These are phyloP conservation scores for Dalbergia cultrata DNA, from an alignment of 306 rosid genomes.

Conservation along the genomic window DNA sequence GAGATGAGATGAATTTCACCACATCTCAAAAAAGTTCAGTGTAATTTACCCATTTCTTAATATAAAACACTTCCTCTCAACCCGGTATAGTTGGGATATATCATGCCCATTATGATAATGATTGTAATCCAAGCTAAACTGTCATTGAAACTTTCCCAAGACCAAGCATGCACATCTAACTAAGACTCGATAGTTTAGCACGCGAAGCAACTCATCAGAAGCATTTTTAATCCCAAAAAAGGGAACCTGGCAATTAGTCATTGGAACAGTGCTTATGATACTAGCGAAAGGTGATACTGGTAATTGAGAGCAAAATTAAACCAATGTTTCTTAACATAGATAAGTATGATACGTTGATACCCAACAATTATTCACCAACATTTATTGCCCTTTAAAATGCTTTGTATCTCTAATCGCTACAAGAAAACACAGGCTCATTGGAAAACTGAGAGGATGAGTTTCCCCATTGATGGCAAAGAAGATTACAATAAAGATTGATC, in stretches of 20 bases:
- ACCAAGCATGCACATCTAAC: neutral
- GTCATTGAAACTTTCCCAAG: neutral
- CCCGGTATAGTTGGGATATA: no score
- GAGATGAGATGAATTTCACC: no score
- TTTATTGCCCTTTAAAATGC: conserved; percentile 49
- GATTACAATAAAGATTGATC: conserved; percentile 41
- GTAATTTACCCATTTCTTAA: no score
- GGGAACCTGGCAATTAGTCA: neutral
- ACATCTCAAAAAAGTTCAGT: no score
- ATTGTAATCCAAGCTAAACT: neutral
- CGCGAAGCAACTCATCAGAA: neutral
- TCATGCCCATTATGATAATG: neutral
- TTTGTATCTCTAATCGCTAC: conserved; percentile 44
- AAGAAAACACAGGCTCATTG: conserved; percentile 47
- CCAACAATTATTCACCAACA: conserved; percentile 34
- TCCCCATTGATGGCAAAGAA: conserved; percentile 37
- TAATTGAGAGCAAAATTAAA: neutral
- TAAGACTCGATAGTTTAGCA: neutral
- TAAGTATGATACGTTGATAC: neutral
- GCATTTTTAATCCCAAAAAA: neutral
- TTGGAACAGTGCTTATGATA: neutral
- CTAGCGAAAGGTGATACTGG: neutral
- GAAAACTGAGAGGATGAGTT: conserved; percentile 50
- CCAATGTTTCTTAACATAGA: neutral
- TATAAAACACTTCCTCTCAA: no score